Conservation (phyloP, 2,329 filamentous ascomycete species). For the Penicillium sp. region DNA sequence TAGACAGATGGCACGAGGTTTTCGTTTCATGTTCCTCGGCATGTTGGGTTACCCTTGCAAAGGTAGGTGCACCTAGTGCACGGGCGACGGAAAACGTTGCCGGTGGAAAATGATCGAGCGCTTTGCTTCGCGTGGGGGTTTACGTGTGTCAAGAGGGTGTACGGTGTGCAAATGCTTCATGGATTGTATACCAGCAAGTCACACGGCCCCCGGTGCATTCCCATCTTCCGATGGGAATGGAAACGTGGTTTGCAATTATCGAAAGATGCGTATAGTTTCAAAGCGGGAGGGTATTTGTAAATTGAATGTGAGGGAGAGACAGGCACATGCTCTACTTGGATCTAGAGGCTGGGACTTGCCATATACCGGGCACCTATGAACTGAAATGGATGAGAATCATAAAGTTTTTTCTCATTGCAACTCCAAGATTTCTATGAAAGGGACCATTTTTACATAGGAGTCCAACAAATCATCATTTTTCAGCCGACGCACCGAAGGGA, state of each 20-base stretch:
- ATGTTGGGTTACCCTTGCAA: constrained; percentile 15
- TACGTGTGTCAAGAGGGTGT: neutral
- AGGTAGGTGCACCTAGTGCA: constrained; percentile 8
- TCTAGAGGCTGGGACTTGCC: neutral
- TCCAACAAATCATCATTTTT: constrained; percentile 23
- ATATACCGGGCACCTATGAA: neutral
- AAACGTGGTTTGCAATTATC: neutral
- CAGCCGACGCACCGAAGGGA: constrained; percentile 5
- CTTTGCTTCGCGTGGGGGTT: neutral
- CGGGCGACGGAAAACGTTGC: neutral
- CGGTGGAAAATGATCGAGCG: neutral
- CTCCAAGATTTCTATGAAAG: constrained; percentile 24
- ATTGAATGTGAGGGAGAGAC: neutral
- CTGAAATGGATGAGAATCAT: constrained; percentile 12
- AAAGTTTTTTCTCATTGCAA: constrained; percentile 26
- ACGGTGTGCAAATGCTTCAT: neutral
- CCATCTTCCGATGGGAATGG: neutral
- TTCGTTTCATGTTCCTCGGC: constrained; percentile 12
- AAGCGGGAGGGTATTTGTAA: neutral
- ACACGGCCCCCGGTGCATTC: neutral
- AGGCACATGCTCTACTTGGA: neutral
- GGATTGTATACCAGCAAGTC: neutral
- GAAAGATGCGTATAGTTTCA: neutral
- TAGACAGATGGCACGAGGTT: neutral
- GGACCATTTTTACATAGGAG: constrained; percentile 25